Base-by-base conservation (phyloP, 2,329 filamentous ascomycete species). In the Apiospora saccharicola region DNA sequence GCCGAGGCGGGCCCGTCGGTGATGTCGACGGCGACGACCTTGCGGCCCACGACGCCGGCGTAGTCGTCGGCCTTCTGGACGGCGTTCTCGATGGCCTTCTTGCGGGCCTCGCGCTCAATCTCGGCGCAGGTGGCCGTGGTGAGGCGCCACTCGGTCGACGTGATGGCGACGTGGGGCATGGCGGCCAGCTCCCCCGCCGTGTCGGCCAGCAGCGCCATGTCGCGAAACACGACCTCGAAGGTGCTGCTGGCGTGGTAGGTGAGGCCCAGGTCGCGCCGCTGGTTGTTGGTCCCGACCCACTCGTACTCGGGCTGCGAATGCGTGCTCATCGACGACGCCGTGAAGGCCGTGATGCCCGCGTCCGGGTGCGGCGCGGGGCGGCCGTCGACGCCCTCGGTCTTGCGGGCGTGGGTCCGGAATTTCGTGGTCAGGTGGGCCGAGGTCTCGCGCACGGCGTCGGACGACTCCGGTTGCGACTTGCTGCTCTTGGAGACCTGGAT, bases 51-150 rank as follows among this genome's bases (percentile, higher is more conserved):
- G 41, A 75, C 74, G 14, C 69, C 71, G 6, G 75, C 71, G 30
- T 76, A 76, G 71, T 76, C 75, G 13, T 75, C 51, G 3, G 75
- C 75, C 71, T 76, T 76, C 43, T 76, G 70, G 44, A 76, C 75
- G 1, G 75, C 75, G 46, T 76, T 68, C 70, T 43, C 71, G 44
- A 76, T 76, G n/a, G 75, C 75, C 26, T 74, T 72, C 24, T 75
- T 61, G 24, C 75, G 71, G 10, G 75, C 75, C 71, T 76, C 74
- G 51, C 75, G 75, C 44, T 69, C 70, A 19, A 76, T 73, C n/a
- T 71, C 70, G 1, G 14, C 46, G 4, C 70, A 64, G 8, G 74
- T 76, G 16, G 73, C 37, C 19, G 71, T 71, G 0, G 75, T 76
- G 30, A 76, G 71, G 24, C 71, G 71, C 75, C 75, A 76, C 69